Evolutionary conservation across 495 filamentous ascomycete genomes (phyloP).

Genomic region (Podospora sp.): DNA sequence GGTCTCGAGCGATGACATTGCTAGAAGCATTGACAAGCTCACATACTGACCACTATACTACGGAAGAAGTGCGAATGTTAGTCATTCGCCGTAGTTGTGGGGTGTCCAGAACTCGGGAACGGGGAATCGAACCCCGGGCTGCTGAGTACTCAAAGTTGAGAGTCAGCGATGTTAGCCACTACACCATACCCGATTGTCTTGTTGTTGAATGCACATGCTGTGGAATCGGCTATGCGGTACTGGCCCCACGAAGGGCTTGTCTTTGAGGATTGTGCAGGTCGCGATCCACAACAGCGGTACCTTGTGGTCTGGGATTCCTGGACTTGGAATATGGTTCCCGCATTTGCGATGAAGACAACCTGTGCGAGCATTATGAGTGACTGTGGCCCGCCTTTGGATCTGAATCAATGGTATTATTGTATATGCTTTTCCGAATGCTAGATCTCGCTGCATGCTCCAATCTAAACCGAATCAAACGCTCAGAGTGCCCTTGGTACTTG

Average conservation of each 20-base stretch:
- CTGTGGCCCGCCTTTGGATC: too few species aligned
- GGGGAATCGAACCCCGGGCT: conserved; percentile 15
- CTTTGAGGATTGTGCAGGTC: too few species aligned
- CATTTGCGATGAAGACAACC: too few species aligned
- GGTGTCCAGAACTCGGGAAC: conserved; percentile 8
- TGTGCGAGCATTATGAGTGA: too few species aligned
- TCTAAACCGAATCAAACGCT: conserved; percentile 39
- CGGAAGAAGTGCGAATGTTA: not conserved
- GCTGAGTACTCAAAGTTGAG: conserved; percentile 8
- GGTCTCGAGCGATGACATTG: not conserved
- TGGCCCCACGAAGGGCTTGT: not conserved
- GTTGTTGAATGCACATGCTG: not conserved
- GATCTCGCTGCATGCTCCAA: not conserved
- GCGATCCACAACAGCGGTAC: too few species aligned
- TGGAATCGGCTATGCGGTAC: not conserved
- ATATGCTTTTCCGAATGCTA: not conserved
- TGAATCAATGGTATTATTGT: not conserved
- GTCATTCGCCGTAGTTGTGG: not conserved
- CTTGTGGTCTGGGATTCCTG: too few species aligned
- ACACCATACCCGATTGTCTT: conserved; percentile 10
- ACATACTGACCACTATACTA: conserved; percentile 1
- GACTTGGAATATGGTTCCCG: too few species aligned
- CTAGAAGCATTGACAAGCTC: not conserved
- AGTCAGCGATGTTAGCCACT: conserved; percentile 13
- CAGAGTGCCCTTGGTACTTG: conserved; percentile 89